Base-by-base conservation (phyloP, 108 stramenopile species). In the Pseudonitzschia delicatissima region DNA sequence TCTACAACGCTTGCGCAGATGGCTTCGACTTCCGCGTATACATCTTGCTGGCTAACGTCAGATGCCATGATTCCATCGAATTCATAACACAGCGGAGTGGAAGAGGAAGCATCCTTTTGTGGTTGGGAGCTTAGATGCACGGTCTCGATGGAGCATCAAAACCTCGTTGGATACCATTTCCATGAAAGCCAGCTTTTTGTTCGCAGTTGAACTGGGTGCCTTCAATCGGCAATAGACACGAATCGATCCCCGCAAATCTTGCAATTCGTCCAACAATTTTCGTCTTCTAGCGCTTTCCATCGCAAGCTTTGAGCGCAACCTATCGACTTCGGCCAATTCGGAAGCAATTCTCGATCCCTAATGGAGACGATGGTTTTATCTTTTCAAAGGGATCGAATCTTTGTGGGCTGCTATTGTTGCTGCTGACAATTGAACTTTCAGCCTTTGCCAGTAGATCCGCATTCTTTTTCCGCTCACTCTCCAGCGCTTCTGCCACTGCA, bases 21-120 rank as follows among this genome's bases (percentile, higher is more conserved):
- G 20, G 86, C 87, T 40, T 93, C 84, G 17, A 98, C 82, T 69
- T 97, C 95, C 17, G 73, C 79, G 55, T 96, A 99, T 0, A 99
- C 79, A 52, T 94, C 90, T 27, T 69, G 52, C 51, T 98, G 97
- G 5, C 57, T 49, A 25, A 81, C 48, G 40, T 72, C 64, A 0
- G 88, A 77, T 25, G 73, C 71, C 69, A 98, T 95, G 8, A 99
- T 91, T 18, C 89, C 78, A 72, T 98, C 95, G 62, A 92, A 97
- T 67, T 88, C 76, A 75, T 91, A 97, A 60, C 87, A 84, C 33
- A 89, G 64, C 8, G 85, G 87, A 47, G 61, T 34, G 9, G 17
- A 45, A 3, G 37, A 2, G 4, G 44, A 44, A 13, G 20, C 49
- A 29, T 70, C 69, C n/a, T n/a, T n/a, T 48, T 48, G 47, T 48